These are phyloP conservation scores for Arbutus unedo DNA, from an alignment of 148 eudicot genomes.

Conservation along the genomic window DNA sequence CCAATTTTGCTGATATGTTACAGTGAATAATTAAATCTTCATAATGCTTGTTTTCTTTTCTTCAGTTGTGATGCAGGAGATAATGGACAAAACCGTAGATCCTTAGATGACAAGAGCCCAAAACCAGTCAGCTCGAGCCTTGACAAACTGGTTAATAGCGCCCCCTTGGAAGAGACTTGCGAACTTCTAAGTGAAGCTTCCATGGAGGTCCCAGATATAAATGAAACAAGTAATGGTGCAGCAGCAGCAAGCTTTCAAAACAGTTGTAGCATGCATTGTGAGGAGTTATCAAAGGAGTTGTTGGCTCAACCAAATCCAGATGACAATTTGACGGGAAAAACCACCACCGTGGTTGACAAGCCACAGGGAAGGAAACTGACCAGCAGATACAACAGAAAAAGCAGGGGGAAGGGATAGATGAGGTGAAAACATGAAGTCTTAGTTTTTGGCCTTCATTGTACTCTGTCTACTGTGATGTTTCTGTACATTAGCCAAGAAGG, in stretches of 20 bases:
- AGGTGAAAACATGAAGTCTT: background rate
- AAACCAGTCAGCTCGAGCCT: background rate
- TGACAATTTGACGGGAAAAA: conserved; percentile 11
- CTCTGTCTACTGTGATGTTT: background rate
- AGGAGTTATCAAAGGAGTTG: conserved; percentile 11
- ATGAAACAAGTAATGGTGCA: conserved; percentile 20
- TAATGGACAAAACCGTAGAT: conserved; percentile 2
- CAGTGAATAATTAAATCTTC: background rate
- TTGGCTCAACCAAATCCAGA: background rate
- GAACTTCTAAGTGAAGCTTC: conserved; percentile 31
- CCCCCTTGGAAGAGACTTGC: conserved; percentile 18
- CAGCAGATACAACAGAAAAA: conserved; percentile 18
- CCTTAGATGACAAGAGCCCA: conserved; percentile 2
- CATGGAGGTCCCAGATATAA: conserved; percentile 30
- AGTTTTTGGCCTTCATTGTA: background rate
- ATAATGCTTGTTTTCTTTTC: background rate
- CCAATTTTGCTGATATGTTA: background rate
- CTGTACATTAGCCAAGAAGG: conserved; percentile 6
- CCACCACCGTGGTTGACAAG: conserved; percentile 2
- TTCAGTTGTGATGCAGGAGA: conserved; percentile 16
- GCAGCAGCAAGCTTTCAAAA: conserved; percentile 18
- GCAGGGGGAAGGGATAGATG: conserved; percentile 22
- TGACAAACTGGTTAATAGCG: conserved; percentile 4
- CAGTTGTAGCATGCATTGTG: conserved; percentile 6
- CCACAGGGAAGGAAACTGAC: conserved; percentile 16